Evolutionary conservation across 495 filamentous ascomycete species (phyloP).

Genomic region (Penicillium alfredii): DNA sequence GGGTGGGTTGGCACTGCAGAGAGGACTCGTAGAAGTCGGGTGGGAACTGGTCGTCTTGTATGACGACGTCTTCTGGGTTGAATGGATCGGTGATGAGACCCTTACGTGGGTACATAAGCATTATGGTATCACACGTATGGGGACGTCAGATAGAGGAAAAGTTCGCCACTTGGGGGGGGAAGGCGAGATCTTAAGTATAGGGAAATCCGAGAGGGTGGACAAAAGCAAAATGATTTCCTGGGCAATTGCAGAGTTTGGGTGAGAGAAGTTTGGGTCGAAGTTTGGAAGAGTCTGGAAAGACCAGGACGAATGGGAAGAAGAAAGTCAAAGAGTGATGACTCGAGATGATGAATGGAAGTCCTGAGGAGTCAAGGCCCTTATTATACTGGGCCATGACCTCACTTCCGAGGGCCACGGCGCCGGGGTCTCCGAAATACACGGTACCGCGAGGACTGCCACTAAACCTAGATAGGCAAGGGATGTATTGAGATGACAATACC

Average conservation of each 20-base stretch:
- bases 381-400: no score
- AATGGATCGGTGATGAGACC: slow-evolving; percentile 43
- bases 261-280: neutral
- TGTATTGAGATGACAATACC: no score
- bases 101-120: slow-evolving; percentile 48
- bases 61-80: slow-evolving; percentile 34
- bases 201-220: slow-evolving; percentile 18
- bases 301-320: no score
- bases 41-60: slow-evolving; percentile 43
- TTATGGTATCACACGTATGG: slow-evolving; percentile 33
- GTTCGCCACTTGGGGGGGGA: slow-evolving; percentile 35
- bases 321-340: no score
- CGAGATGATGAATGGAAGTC: no score
- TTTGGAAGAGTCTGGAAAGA: neutral
- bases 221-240: neutral
- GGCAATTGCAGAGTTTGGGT: neutral
- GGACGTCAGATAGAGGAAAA: slow-evolving; percentile 28
- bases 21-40: slow-evolving; percentile 31
- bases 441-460: no score
- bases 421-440: no score
- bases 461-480: no score
- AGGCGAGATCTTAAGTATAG: slow-evolving; percentile 28
- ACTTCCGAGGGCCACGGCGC: no score
- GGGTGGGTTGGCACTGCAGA: slow-evolving; percentile 23
- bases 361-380: no score